phyloP scores from a whole-genome alignment of 2,329 filamentous ascomycete genomes.

The Epichloe amarillans region DNA sequence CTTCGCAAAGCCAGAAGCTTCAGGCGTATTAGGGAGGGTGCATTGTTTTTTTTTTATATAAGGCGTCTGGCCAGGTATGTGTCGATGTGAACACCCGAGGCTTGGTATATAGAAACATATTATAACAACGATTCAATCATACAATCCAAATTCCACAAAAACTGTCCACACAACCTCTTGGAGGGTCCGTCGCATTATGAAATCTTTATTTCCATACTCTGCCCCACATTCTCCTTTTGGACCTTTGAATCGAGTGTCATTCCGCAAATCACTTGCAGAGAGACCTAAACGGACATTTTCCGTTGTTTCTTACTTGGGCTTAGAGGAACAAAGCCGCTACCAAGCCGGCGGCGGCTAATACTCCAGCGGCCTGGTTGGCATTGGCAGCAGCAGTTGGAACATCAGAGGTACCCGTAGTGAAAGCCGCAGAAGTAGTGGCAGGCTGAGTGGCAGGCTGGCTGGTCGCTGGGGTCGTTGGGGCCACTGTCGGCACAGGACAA shows the following conservation, averaged over 20 bases:
- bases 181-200: too few relatives aligned
- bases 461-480: slow-evolving; percentile 2
- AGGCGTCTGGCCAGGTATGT: not conserved
- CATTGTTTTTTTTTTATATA: not conserved
- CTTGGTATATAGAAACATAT: not conserved
- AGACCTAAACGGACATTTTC: too few relatives aligned
- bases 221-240: too few relatives aligned
- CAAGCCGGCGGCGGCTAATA: slow-evolving; percentile 25
- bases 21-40: not conserved
- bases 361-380: slow-evolving; percentile 19
- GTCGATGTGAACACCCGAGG: not conserved
- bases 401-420: not conserved
- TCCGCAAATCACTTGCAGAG: too few relatives aligned
- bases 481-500: not conserved
- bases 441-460: slow-evolving; percentile 6
- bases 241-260: too few relatives aligned
- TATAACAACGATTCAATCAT: not conserved
- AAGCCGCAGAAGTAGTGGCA: not conserved
- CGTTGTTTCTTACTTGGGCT: slow-evolving; percentile 2
- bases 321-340: slow-evolving; percentile 29
- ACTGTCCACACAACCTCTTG: not conserved
- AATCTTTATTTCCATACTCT: too few relatives aligned
- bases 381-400: slow-evolving; percentile 16
- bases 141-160: not conserved
- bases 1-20: too few relatives aligned